Conservation (phyloP, 345 rosid genomes). For the Kernera saxatilis region DNA sequence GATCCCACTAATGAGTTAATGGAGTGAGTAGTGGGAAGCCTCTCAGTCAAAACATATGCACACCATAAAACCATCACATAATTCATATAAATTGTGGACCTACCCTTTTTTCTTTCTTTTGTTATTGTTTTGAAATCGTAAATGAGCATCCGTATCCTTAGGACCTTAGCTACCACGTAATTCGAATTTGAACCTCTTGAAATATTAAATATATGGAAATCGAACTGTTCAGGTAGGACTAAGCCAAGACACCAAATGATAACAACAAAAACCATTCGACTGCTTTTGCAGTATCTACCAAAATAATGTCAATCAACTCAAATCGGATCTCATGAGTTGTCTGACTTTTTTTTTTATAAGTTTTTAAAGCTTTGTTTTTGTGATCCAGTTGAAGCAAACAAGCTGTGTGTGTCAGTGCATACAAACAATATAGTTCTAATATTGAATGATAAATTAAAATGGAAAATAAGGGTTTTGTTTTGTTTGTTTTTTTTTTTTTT, state of each 20-base stretch:
- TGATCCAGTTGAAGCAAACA: conserved; percentile 13
- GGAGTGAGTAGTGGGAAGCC: conserved; percentile 27
- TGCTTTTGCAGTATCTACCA: conserved; percentile 17
- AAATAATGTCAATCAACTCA: conserved; percentile 22
- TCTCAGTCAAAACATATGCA: conserved; percentile 28
- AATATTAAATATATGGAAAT: conserved; percentile 13
- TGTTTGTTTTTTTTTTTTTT: background rate
- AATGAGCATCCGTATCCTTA: conserved; percentile 8
- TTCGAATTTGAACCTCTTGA: conserved; percentile 28
- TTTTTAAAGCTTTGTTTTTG: background rate
- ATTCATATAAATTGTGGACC: conserved; percentile 14
- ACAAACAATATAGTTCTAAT: background rate
- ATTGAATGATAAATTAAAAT: background rate
- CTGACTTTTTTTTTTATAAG: background rate
- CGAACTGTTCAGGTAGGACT: conserved; percentile 26
- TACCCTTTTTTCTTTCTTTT: background rate
- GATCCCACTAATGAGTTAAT: conserved; percentile 14
- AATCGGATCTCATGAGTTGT: conserved; percentile 22
- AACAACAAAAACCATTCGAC: conserved; percentile 24
- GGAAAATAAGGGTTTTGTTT: background rate
- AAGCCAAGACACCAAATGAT: conserved; percentile 24
- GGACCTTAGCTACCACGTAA: conserved; percentile 30
- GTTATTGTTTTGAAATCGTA: background rate
- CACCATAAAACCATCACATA: conserved; percentile 23
- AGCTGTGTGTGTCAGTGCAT: background rate